These are phyloP conservation scores for Prototheca wickerhamii DNA, from an alignment of 163 green algal genomes.

Conservation along the genomic window DNA sequence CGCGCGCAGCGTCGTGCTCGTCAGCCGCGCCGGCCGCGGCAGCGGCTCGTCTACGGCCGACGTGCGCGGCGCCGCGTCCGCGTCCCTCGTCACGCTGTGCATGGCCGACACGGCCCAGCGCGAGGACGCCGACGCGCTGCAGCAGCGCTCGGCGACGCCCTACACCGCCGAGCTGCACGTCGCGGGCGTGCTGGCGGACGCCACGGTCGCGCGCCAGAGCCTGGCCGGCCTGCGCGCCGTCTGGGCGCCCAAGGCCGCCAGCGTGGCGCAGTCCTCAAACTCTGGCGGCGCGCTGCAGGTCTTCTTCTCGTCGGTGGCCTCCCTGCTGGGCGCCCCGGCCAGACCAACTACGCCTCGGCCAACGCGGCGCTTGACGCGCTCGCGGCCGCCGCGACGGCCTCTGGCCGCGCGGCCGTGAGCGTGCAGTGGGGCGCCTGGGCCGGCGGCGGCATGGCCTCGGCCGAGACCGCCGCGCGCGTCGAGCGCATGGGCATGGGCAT, in stretches of 20 bases:
- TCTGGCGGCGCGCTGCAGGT: conserved; percentile 4
- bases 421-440: conserved; percentile 81
- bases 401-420: conserved; percentile 30
- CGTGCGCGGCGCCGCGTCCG: not conserved
- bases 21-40: not conserved
- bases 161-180: conserved; percentile 6
- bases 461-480: conserved; percentile 43
- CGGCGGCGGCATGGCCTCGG: conserved; percentile 63
- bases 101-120: not conserved
- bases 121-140: not conserved
- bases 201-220: conserved; percentile 42
- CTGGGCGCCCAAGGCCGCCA: conserved; percentile 34
- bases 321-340: conserved; percentile 66
- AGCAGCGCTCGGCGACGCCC: not conserved
- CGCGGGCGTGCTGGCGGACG: conserved; percentile 14
- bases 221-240: conserved; percentile 19
- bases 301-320: conserved; percentile 74
- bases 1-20: conserved; percentile 10
- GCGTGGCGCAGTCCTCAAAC: not conserved
- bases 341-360: conserved; percentile 76
- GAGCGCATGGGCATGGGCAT: conserved; percentile 55
- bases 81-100: not conserved
- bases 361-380: conserved; percentile 65
- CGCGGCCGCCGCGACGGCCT: conserved; percentile 22
- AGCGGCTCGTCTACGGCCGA: too few species aligned